Percentiles rank a stretch among this genome's conserved stretches.
phyloP scores from a whole-genome alignment of 352 stramenopile species.

The Aphanomyces stellatus region DNA sequence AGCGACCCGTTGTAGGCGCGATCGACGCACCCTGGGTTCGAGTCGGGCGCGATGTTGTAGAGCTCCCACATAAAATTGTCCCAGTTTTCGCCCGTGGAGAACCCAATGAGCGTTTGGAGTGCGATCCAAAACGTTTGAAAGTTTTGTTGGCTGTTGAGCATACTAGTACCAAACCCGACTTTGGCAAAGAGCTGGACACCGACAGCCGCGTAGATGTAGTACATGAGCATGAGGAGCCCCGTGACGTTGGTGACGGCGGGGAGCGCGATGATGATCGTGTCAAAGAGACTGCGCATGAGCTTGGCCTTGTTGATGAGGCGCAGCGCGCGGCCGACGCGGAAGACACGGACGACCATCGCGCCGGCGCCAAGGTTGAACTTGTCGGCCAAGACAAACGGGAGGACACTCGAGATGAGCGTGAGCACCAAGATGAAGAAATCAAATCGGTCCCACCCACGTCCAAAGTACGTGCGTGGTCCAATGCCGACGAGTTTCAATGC shows the following conservation, averaged over 20 bases:
- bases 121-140: constrained; percentile 89
- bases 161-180: constrained; percentile 47
- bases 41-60: constrained; percentile 22
- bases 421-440: constrained; percentile 58
- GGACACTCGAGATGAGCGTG: constrained; percentile 31
- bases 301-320: constrained; percentile 80
- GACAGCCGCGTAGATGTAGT: constrained; percentile 92
- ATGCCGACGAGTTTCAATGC: constrained; percentile 26
- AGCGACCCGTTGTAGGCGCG: constrained; percentile 45
- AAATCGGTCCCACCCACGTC: constrained; percentile 44
- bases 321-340: constrained; percentile 83
- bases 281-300: constrained; percentile 79
- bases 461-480: constrained; percentile 21
- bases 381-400: neutral
- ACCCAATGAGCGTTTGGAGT: constrained; percentile 84
- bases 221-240: constrained; percentile 85
- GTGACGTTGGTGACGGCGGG: constrained; percentile 87
- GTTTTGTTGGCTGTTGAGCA: constrained; percentile 84
- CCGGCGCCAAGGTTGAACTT: constrained; percentile 33
- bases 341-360: constrained; percentile 83
- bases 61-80: constrained; percentile 89
- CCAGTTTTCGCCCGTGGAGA: constrained; percentile 90
- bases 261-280: constrained; percentile 87
- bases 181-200: constrained; percentile 90
- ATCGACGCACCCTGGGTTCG: constrained; percentile 40